Base-by-base conservation (phyloP, 257 asterid species). In the Solanum etuberosum region DNA sequence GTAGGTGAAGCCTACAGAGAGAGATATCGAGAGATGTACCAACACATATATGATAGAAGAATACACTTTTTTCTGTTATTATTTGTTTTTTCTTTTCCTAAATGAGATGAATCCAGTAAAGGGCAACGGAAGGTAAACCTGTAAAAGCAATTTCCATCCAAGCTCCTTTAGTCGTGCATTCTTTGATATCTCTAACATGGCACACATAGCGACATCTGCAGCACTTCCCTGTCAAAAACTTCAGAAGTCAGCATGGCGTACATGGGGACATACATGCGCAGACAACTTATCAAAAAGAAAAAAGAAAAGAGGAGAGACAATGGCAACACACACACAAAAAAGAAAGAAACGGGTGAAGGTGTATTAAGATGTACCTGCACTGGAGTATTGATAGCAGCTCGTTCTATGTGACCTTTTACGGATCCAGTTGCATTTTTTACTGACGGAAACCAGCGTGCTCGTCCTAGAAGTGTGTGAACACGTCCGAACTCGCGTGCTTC, bases 171-270 rank as follows among this genome's bases (percentile, higher is more conserved):
- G 91, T 7, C 92, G 95, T 43, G 86, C 74, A 82, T 95, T 95
- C 88, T 84, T 92, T 31, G 98, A 91, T 91, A 95, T 95, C 88
- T 96, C 95, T 91, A 96, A 88, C 99, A 96, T 96, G 90, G 98
- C 98, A 21, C 99, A 95, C 99, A 97, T 97, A 9, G 98, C 99
- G 4, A 97, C 98, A 89, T 97, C 99, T 9, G 99, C 98, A 86
- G 99, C 99, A 91, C 99, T 97, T 89, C 99, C 99, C 98, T 96
- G 95, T 88, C 57, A 72, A 72, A 72, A 74, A 70, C 71, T 43
- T 70, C 83, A 85, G 82, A 85, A 51, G 68, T 72, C 87, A 85
- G 61, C 37, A 38, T 29, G 54, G 76, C 6, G 27, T 38, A 59
- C 63, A 27, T 42, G 23, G 73, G 16, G 20, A 83, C 78, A 84